phyloP scores from a whole-genome alignment of 208 protist genomes.

The Trypanosoma scelopori region DNA sequence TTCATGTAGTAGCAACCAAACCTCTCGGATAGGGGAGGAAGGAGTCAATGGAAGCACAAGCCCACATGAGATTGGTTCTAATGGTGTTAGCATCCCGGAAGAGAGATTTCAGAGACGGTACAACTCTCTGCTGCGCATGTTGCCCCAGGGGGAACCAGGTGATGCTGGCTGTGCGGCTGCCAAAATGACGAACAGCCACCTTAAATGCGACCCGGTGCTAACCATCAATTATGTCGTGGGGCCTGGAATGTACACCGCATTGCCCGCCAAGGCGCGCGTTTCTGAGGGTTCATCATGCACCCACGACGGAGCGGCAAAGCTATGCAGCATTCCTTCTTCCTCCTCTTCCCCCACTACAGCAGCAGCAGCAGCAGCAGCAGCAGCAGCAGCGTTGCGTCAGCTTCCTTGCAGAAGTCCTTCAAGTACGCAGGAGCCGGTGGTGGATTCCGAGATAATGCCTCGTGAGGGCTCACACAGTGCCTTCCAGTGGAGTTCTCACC shows the following conservation, averaged over 20 bases:
- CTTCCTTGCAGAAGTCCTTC: too few relatives aligned
- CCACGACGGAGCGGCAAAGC: not conserved
- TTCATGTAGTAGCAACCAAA: too few relatives aligned
- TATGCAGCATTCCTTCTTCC: too few relatives aligned
- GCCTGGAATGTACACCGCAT: not conserved
- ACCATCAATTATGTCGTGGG: not conserved
- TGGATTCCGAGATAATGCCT: too few relatives aligned
- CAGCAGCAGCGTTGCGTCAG: too few relatives aligned
- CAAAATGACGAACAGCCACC: not conserved
- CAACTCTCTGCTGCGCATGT: slow-evolving; percentile 18
- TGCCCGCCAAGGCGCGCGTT: not conserved
- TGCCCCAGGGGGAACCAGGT: not conserved
- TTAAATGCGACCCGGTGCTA: not conserved
- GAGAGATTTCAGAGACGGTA: slow-evolving; percentile 10
- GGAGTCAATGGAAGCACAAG: not conserved
- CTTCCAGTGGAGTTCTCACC: not conserved
- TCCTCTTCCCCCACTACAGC: too few relatives aligned
- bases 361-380: too few relatives aligned
- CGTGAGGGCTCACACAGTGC: not conserved
- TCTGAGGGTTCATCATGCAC: slow-evolving; percentile 1
- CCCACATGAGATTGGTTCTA: not conserved
- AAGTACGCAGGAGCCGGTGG: too few relatives aligned
- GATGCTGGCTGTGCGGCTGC: not conserved
- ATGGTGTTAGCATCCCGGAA: not conserved
- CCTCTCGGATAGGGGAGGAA: too few relatives aligned